Evolutionary conservation across 75 land plant species (phyloP).

Genomic region (Chamaecyparis obtusa): DNA sequence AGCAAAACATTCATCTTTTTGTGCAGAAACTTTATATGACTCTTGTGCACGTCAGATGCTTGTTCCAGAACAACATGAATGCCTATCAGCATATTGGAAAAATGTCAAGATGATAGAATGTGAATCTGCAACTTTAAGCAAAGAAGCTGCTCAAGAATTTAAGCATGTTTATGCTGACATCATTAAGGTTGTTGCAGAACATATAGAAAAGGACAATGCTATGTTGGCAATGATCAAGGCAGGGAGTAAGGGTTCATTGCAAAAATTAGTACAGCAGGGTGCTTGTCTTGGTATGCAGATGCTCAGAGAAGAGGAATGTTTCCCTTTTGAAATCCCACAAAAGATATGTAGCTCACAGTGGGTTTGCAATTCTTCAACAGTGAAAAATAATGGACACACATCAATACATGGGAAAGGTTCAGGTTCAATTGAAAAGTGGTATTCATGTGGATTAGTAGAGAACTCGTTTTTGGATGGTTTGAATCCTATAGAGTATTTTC

Average conservation of each 20-base stretch:
- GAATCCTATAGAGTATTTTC: conserved; percentile 65
- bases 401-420: not conserved
- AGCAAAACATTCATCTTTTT: conserved; percentile 31
- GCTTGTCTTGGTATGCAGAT: conserved; percentile 83
- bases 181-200: conserved; percentile 24
- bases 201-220: conserved; percentile 46
- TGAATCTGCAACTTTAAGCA: conserved; percentile 25
- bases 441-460: conserved; percentile 48
- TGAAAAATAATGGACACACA: conserved; percentile 3
- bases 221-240: conserved; percentile 72
- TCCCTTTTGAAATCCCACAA: conserved; percentile 40
- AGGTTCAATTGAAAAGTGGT: conserved; percentile 17
- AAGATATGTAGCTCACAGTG: conserved; percentile 32
- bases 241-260: conserved; percentile 83
- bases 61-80: not conserved
- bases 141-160: conserved; percentile 42
- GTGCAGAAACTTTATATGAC: conserved; percentile 10
- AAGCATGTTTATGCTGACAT: conserved; percentile 42
- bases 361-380: conserved; percentile 18
- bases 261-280: conserved; percentile 73
- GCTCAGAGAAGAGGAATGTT: conserved; percentile 25
- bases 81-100: conserved; percentile 15
- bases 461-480: conserved; percentile 74
- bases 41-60: conserved; percentile 7
- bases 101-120: conserved; percentile 5